phyloP scores from a whole-genome alignment of 2,329 filamentous ascomycete genomes.

The Lasiodiplodia sp. region DNA sequence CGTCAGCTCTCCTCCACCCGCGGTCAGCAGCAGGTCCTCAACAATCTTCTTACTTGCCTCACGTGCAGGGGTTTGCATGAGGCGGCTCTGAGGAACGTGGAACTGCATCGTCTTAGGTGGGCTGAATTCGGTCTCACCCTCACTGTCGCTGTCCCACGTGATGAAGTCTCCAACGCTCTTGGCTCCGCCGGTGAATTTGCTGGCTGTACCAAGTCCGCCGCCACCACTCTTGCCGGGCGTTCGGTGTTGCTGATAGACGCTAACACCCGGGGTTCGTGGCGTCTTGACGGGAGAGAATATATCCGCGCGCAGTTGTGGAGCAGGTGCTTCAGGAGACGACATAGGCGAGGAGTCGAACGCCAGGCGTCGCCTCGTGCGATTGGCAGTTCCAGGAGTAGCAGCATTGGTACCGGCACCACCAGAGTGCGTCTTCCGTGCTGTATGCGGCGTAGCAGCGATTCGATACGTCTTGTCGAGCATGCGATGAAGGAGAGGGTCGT shows the following conservation, averaged over 20 bases:
- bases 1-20: slow-evolving; percentile 65
- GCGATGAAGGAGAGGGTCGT: slow-evolving; percentile 85
- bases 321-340: slow-evolving; percentile 72
- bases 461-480: slow-evolving; percentile 97
- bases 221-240: slow-evolving; percentile 8
- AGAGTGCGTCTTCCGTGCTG: slow-evolving; percentile 49
- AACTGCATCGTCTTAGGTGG: slow-evolving; percentile 95
- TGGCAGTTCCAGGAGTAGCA: slow-evolving; percentile 79
- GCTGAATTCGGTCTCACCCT: slow-evolving; percentile 67
- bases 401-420: slow-evolving; percentile 46
- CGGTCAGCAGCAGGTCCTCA: slow-evolving; percentile 78
- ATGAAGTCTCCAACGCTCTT: slow-evolving; percentile 16
- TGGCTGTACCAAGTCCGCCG: slow-evolving; percentile 2
- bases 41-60: slow-evolving; percentile 85
- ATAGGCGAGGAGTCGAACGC: slow-evolving; percentile 54
- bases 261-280: slow-evolving; percentile 78
- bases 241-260: slow-evolving; percentile 61
- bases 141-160: slow-evolving; percentile 77
- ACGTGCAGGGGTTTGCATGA: slow-evolving; percentile 81
- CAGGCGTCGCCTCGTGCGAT: slow-evolving; percentile 23
- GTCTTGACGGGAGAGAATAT: slow-evolving; percentile 46
- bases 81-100: slow-evolving; percentile 75
- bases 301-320: slow-evolving; percentile 83
- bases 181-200: slow-evolving; percentile 15
- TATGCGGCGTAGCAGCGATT: slow-evolving; percentile 88